Percentiles rank a stretch among this genome's conserved stretches.
Evolutionary conservation across 2,329 filamentous ascomycete species (phyloP).

Genomic region (Colletotrichum graminicola): DNA sequence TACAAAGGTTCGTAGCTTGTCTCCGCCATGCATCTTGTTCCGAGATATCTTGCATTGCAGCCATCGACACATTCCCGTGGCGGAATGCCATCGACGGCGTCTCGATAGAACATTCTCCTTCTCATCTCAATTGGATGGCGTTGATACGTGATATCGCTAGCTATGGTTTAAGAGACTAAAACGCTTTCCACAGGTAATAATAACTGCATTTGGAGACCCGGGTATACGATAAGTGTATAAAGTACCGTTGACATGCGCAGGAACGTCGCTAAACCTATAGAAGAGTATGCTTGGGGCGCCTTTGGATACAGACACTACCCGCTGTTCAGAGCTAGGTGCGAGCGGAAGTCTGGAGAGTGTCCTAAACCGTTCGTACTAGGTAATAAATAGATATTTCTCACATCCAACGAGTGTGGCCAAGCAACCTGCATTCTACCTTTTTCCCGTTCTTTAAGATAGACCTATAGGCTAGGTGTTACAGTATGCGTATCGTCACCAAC

Average conservation of each 20-base stretch:
- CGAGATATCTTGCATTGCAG: too few species aligned
- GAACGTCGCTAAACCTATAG: background rate
- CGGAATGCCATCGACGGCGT: background rate
- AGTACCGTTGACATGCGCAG: background rate
- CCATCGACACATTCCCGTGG: background rate
- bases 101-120: accelerated
- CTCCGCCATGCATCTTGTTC: background rate
- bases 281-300: background rate
- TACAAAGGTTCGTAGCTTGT: too few species aligned
- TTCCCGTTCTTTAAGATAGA: background rate
- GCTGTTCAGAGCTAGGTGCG: too few species aligned
- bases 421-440: too few species aligned
- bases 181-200: background rate
- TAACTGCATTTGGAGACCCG: background rate
- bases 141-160: background rate
- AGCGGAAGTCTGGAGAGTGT: too few species aligned
- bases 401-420: too few species aligned
- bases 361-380: too few species aligned
- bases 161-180: background rate
- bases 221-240: too few species aligned
- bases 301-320: background rate
- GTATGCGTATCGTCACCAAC: background rate
- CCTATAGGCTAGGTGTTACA: background rate
- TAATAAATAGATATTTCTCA: too few species aligned
- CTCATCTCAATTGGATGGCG: accelerated